Evolutionary conservation across 106 monocot species (phyloP), one percentile per base, ranked within the genome.

Genomic region (Acanthochlamys bracteata): DNA sequence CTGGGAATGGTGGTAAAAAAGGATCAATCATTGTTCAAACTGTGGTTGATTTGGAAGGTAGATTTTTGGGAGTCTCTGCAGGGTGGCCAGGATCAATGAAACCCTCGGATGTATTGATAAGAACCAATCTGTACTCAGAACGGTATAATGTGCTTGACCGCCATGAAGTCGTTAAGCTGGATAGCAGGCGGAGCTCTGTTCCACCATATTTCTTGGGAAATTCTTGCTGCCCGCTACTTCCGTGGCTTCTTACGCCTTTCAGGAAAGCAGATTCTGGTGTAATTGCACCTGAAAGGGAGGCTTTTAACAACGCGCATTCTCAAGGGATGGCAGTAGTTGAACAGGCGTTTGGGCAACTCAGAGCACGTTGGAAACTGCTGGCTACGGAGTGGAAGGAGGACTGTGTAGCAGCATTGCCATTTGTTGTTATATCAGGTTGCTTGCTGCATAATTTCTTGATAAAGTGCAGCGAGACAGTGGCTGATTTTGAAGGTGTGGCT

Each of bases 381-480:
- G n/a, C 39, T 7, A 60, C 51, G 10, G 67, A 46, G 11, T 95
- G 95, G 95, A 87, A 71, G 56, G 84, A 80, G 57, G 84, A 84
- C 33, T 82, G 75, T 23, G 71, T 57, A 0, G 84, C 82, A 57
- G 95, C 86, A 0, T 60, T 95, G 80, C 90, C 95, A 0, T 87
- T 74, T 66, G 82, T 87, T 19, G 64, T 86, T 20, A 67, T 82
- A 0, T 72, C 72, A 0, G 23, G 80, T 46, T 87, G 82, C 54
- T 72, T 95, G 82, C 82, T 95, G 42, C 95, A 95, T 39, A 95
- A 95, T 65, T 95, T 74, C 64, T 65, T 87, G 52, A 63, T 84
- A n/a, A 82, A 76, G 61, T 84, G 84, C 33, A 70, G 86, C 68
- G 55, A 61, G 25, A 77, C 69, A 25, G 45, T 63, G 23, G 46